A percentile compares a stretch with the other conserved stretches of the same genome.
Evolutionary conservation across 1,139 yeast species (phyloP).

Genomic region (Taphrina pruni): DNA sequence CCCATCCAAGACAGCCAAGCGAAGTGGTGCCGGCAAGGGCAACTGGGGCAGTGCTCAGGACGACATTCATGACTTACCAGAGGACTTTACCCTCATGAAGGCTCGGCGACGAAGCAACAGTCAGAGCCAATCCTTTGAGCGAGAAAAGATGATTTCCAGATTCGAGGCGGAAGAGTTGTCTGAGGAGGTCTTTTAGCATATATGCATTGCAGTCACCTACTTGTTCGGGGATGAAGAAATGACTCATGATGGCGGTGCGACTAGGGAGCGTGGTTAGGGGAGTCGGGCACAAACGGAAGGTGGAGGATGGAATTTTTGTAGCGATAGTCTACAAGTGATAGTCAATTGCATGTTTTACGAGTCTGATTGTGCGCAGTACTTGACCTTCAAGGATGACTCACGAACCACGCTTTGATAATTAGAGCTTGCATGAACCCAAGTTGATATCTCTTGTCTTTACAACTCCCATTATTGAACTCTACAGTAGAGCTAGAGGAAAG

Average conservation of each 20-base stretch:
- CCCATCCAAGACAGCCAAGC: slow-evolving; percentile 31
- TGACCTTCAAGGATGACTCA: too few relatives aligned
- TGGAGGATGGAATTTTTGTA: background rate
- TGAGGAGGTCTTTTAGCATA: slow-evolving; percentile 29
- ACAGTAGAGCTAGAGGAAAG: too few relatives aligned
- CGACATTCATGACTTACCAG: slow-evolving; percentile 32
- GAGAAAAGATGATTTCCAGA: slow-evolving; percentile 36
- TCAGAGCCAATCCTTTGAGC: slow-evolving; percentile 30
- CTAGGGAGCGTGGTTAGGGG: background rate
- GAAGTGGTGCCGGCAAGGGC: slow-evolving; percentile 37
- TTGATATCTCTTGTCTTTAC: too few relatives aligned
- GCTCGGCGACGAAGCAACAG: slow-evolving; percentile 35
- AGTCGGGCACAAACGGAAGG: background rate
- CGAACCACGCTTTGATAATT: too few relatives aligned
- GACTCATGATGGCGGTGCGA: background rate
- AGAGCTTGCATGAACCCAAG: too few relatives aligned
- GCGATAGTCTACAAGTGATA: background rate
- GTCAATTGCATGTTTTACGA: background rate
- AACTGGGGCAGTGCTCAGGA: slow-evolving; percentile 38
- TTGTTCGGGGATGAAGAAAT: background rate
- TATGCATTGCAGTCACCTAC: background rate
- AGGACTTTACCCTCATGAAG: slow-evolving; percentile 31
- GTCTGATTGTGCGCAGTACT: too few relatives aligned
- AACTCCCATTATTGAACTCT: too few relatives aligned
- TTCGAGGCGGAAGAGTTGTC: slow-evolving; percentile 32